Base-by-base conservation (phyloP, 169 alveolate species). In the Plasmodium falciparum region DNA sequence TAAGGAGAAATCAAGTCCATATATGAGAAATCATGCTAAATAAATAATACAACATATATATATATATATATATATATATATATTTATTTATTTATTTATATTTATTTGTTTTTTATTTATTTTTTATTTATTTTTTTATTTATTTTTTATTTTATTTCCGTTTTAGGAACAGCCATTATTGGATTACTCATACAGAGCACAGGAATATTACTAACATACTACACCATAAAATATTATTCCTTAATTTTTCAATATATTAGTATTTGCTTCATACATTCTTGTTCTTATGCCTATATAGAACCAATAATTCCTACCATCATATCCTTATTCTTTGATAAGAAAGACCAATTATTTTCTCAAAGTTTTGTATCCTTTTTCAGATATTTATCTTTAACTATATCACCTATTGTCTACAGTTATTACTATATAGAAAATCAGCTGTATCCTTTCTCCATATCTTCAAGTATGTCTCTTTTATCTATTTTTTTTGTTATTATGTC, bases 261-360 rank as follows among this genome's bases (percentile, higher is more conserved):
- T 26, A 86, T 86, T 86, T 86, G 92, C 56, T 86, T 86, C 54
- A 86, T 86, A 65, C 86, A 86, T 86, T 86, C 92, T 3, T 86
- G 92, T 52, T 86, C 92, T 66, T 86, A 86, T 86, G 92, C 92
- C 4, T 86, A 86, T 43, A 86, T 86, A 33, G 92, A 86, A 26
- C 92, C 92, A 29, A 72, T 86, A 29, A 86, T 86, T n/a, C 92
- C 92, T 43, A 86, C 92, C n/a, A 86, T 86, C 7, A 58, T 86
- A 45, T 86, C 92, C 47, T 73, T 72, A 86, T 86, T 86, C 62
- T 86, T 86, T 86, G 76, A 61, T 54, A 86, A 86, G 49, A 86
- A 72, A 15, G 92, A 86, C 52, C 92, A 86, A 26, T 43, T 86
- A 45, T 86, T 86, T 86, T 71, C 88, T 9, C 92, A 86, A 86